These are phyloP conservation scores for Penicillium sp. DNA, from an alignment of 2,329 filamentous ascomycete genomes.

Conservation along the genomic window DNA sequence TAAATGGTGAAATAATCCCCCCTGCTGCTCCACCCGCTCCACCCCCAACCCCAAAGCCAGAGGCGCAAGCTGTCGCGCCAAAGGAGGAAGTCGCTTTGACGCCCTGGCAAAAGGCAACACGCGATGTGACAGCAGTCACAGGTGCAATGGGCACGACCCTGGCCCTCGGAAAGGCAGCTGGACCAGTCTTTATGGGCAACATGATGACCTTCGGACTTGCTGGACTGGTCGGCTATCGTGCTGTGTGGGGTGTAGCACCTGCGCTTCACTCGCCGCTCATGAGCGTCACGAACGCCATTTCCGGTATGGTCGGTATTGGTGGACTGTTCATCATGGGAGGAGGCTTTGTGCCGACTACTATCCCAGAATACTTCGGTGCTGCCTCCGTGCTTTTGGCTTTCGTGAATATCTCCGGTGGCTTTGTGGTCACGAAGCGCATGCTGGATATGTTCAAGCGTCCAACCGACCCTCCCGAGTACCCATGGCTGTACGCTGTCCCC, in stretches of 20 bases:
- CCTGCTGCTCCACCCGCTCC: conserved; percentile 69
- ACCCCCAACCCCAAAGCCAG: conserved; percentile 53
- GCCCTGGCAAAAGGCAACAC: conserved; percentile 75
- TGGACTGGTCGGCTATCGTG: conserved; percentile 81
- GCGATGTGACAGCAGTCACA: conserved; percentile 72
- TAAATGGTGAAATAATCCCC: conserved; percentile 73
- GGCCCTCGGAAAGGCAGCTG: conserved; percentile 75
- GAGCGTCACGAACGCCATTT: conserved; percentile 92
- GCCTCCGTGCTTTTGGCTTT: conserved; percentile 80
- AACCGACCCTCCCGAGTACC: conserved; percentile 84
- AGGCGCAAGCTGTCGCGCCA: conserved; percentile 49
- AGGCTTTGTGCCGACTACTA: conserved; percentile 71
- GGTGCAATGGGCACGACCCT: conserved; percentile 75
- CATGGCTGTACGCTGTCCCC: conserved; percentile 80
- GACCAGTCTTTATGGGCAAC: conserved; percentile 84
- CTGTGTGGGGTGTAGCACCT: conserved; percentile 81
- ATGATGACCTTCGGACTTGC: conserved; percentile 81
- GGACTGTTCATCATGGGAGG: conserved; percentile 88
- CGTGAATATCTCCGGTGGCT: conserved; percentile 84
- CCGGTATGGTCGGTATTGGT: conserved; percentile 84
- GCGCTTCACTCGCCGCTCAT: conserved; percentile 86
- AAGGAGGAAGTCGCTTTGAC: conserved; percentile 66
- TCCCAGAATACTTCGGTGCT: conserved; percentile 77
- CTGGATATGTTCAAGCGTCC: conserved; percentile 86
- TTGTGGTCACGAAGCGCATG: conserved; percentile 91